Evolutionary conservation across 441 rosid species (phyloP).

Genomic region (Aquilaria agallochum): DNA sequence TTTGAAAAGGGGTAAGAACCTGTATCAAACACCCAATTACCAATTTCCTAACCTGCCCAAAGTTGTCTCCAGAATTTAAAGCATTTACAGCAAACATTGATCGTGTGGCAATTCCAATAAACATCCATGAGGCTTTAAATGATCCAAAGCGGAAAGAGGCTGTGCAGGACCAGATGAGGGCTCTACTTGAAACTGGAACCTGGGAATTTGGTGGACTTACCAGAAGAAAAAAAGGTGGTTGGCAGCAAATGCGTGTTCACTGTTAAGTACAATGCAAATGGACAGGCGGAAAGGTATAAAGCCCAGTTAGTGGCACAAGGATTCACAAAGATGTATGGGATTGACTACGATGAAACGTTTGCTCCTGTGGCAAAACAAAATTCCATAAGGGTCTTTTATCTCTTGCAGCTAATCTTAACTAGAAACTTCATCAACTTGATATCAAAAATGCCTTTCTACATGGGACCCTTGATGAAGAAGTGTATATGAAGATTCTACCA

Average conservation of each 20-base stretch:
- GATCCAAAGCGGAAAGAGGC: background rate
- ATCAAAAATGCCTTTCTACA: background rate
- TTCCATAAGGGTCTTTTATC: no score
- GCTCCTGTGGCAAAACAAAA: no score
- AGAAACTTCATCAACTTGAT: background rate
- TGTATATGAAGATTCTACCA: background rate
- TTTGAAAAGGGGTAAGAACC: background rate
- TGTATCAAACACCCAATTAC: background rate
- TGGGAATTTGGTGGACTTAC: background rate
- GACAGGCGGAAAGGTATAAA: no score
- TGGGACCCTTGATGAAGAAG: background rate
- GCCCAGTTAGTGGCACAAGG: no score
- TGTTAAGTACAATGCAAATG: no score
- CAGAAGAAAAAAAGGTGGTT: background rate
- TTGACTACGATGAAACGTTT: no score
- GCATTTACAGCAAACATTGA: background rate
- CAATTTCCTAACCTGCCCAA: no score
- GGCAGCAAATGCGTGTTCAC: background rate
- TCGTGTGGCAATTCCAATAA: background rate
- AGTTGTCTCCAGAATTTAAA: no score
- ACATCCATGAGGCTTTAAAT: background rate
- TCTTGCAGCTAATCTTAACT: background rate
- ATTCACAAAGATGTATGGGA: no score
- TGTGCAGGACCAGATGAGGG: background rate
- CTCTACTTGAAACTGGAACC: no score